Evolutionary conservation across 257 asterid species (phyloP).

Genomic region (Scutellaria galericulata): DNA sequence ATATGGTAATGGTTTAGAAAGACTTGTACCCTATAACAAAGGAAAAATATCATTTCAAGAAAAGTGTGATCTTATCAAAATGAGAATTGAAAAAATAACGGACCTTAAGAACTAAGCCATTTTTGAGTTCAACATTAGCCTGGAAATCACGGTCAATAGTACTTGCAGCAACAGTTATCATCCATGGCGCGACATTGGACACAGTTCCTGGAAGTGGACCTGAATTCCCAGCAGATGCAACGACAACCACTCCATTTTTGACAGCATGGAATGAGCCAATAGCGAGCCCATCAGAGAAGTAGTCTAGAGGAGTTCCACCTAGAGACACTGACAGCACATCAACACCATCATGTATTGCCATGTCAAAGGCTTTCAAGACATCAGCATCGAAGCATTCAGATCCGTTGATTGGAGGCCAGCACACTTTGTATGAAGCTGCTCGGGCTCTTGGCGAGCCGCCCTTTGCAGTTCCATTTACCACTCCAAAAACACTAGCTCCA

Average conservation of each 20-base stretch:
- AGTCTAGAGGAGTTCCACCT: slow-evolving; percentile 44
- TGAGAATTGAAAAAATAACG: not conserved
- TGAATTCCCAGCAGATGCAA: slow-evolving; percentile 64
- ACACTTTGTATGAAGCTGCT: slow-evolving; percentile 70
- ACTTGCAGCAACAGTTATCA: slow-evolving; percentile 75
- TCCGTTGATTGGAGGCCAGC: slow-evolving; percentile 45
- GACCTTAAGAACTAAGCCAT: slow-evolving; percentile 48
- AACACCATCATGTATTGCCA: slow-evolving; percentile 74
- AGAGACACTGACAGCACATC: slow-evolving; percentile 69
- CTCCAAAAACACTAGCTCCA: slow-evolving; percentile 57
- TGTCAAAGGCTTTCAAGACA: slow-evolving; percentile 56
- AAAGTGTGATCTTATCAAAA: not conserved
- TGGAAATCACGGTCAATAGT: slow-evolving; percentile 52
- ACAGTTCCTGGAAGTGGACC: slow-evolving; percentile 51
- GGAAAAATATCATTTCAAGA: not conserved
- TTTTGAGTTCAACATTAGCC: slow-evolving; percentile 37
- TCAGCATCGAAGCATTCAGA: slow-evolving; percentile 60
- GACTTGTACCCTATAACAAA: slow-evolving; percentile 46
- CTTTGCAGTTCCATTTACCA: slow-evolving; percentile 67
- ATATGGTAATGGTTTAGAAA: slow-evolving; percentile 41
- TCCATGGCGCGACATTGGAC: slow-evolving; percentile 72
- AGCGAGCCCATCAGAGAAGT: slow-evolving; percentile 47
- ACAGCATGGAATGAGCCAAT: slow-evolving; percentile 70
- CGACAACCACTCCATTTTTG: slow-evolving; percentile 50
- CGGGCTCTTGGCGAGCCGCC: slow-evolving; percentile 83